Evolutionary conservation across 1,139 yeast species (phyloP), one percentile per base, ranked within the genome.

Genomic region (Saccharomycopsis crataegensis): DNA sequence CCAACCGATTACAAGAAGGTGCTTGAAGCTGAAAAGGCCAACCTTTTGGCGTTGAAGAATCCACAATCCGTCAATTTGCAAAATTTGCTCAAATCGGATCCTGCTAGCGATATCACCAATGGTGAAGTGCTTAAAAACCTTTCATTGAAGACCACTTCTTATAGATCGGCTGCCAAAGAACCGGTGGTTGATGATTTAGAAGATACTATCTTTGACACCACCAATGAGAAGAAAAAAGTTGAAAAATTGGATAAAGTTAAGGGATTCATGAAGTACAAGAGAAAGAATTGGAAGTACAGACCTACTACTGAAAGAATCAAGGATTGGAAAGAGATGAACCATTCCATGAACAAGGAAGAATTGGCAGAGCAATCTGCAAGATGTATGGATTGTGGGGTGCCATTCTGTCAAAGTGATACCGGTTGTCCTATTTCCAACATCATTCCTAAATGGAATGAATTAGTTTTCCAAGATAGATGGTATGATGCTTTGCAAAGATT

Each of bases 371-470:
- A 93, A 74, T 88, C 98, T 56, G 97, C 98, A n/a, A 82, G 99
- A 71, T 93, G 99, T 79, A 93, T 93, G 96, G 99, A 93, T 72
- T 93, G 99, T 76, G 99, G 99, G 75, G 96, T 93, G 64, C 99
- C 99, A 58, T 93, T 91, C 80, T 93, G 99, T 76, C 95, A 94
- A 66, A 86, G 96, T 46, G 98, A 93, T 70, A 86, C 96, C 50
- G 99, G 99, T 59, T 93, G 99, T 74, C 99, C 99, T 57, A 86
- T 93, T 62, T 90, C 98, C 57, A 93, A 93, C 71, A 83, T 91
- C 62, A 93, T 93, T 75, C 99, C 99, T 61, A 91, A 91, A 72
- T 93, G 97, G 94, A 93, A 93, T 69, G 98, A 91, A 69, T 80
- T 93, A 64, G 96, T 93, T 38, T 93, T 90, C 80, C 82, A 90